phyloP scores from a whole-genome alignment of 768 basidiomycete genomes.

The Pleurotus giganteus region DNA sequence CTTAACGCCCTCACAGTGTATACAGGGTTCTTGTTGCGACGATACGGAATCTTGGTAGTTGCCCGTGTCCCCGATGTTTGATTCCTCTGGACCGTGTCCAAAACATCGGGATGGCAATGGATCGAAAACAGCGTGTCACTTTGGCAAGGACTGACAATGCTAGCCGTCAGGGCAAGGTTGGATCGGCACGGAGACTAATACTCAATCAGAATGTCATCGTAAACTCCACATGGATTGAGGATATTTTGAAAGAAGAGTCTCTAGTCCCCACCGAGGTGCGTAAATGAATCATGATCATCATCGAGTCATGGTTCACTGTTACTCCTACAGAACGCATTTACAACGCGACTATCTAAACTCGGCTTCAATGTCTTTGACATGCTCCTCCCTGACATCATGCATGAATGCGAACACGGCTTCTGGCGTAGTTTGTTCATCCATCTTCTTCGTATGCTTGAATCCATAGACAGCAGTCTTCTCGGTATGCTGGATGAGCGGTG shows the following conservation, averaged over 20 bases:
- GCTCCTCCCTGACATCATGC: slow-evolving; percentile 34
- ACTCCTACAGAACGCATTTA: slow-evolving; percentile 33
- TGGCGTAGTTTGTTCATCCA: slow-evolving; percentile 37
- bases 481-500: no score
- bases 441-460: slow-evolving; percentile 28
- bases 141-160: background rate
- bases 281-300: slow-evolving; percentile 3
- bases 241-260: slow-evolving; percentile 15
- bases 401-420: slow-evolving; percentile 38
- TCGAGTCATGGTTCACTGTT: background rate
- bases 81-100: slow-evolving; percentile 19
- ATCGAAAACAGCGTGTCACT: slow-evolving; percentile 12
- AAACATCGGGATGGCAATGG: slow-evolving; percentile 23
- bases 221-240: slow-evolving; percentile 12
- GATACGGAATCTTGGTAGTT: slow-evolving; percentile 17
- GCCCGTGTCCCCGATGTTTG: slow-evolving; percentile 29
- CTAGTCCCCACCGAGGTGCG: slow-evolving; percentile 19
- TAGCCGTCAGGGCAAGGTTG: background rate
- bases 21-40: slow-evolving; percentile 20
- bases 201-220: slow-evolving; percentile 2
- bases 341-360: slow-evolving; percentile 14
- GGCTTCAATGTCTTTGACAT: slow-evolving; percentile 23
- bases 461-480: slow-evolving; percentile 12
- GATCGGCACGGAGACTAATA: slow-evolving; percentile 5
- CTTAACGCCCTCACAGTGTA: slow-evolving; percentile 4